Evolutionary conservation across 148 eudicot species (phyloP).

Genomic region (Rhododendron henanense): DNA sequence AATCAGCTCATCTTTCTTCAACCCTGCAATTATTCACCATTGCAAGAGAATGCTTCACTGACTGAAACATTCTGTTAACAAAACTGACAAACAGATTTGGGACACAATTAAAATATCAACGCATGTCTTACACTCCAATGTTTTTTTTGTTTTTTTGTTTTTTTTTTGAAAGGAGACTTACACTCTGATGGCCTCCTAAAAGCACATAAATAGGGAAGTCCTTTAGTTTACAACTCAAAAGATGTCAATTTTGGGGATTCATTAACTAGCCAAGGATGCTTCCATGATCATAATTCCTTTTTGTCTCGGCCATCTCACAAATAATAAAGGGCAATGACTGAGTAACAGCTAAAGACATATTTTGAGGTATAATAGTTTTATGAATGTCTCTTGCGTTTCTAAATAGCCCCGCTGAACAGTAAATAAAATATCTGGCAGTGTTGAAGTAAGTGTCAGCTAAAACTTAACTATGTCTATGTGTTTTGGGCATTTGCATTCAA

Average conservation of each 20-base stretch:
- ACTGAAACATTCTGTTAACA: neutral
- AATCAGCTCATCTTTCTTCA: constrained; percentile 73
- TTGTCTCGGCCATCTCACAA: neutral
- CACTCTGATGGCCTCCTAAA: neutral
- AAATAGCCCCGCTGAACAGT: neutral
- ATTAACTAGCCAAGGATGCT: neutral
- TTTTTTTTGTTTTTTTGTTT: no score
- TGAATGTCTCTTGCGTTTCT: neutral
- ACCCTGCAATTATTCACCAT: constrained; percentile 33
- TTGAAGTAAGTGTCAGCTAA: neutral
- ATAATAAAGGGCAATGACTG: neutral
- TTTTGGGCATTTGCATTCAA: neutral
- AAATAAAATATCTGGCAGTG: neutral
- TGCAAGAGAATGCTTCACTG: neutral
- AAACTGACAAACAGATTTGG: neutral
- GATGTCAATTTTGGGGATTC: neutral
- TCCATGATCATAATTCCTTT: neutral
- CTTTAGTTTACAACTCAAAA: neutral
- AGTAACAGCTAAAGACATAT: neutral
- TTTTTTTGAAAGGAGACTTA: neutral
- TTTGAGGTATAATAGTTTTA: neutral
- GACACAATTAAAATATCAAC: neutral
- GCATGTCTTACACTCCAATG: neutral
- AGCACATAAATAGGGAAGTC: neutral
- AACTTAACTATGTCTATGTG: neutral